These are phyloP conservation scores for Fusarium devonianum DNA, from an alignment of 2,329 filamentous ascomycete genomes.

Conservation along the genomic window DNA sequence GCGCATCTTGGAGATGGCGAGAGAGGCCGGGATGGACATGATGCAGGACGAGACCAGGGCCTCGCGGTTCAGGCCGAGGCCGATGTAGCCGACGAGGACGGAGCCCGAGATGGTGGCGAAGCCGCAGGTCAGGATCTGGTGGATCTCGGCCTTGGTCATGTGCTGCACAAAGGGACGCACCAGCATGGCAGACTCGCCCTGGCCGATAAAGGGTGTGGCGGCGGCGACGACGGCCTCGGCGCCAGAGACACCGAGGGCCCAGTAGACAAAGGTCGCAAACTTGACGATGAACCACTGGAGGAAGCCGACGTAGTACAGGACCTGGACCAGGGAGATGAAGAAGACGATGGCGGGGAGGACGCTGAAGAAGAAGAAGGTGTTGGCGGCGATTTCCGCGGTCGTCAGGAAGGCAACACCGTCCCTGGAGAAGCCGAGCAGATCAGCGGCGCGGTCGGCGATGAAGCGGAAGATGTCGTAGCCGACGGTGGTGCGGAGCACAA, in stretches of 20 bases:
- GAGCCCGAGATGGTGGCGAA: conserved; percentile 93
- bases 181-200: conserved; percentile 92
- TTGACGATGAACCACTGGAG: conserved; percentile 91
- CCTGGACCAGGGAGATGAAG: conserved; percentile 91
- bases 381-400: conserved; percentile 51
- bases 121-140: conserved; percentile 91
- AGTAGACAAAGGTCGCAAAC: conserved; percentile 91
- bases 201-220: conserved; percentile 91
- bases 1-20: conserved; percentile 88
- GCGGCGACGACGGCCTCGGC: conserved; percentile 94
- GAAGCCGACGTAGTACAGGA: conserved; percentile 80
- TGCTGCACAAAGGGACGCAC: conserved; percentile 87
- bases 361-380: conserved; percentile 74
- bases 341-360: conserved; percentile 95
- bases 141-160: conserved; percentile 85
- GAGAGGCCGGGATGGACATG: conserved; percentile 92
- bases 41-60: conserved; percentile 90
- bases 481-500: conserved; percentile 80
- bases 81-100: conserved; percentile 85
- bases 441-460: conserved; percentile 76
- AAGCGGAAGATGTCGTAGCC: conserved; percentile 94
- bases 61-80: conserved; percentile 82
- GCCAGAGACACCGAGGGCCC: conserved; percentile 84
- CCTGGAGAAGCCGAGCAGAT: conserved; percentile 77
- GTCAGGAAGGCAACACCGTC: conserved; percentile 76